Base-by-base conservation (phyloP, 1,284 basidiomycete genomes). In the Rhodofomes roseus region DNA sequence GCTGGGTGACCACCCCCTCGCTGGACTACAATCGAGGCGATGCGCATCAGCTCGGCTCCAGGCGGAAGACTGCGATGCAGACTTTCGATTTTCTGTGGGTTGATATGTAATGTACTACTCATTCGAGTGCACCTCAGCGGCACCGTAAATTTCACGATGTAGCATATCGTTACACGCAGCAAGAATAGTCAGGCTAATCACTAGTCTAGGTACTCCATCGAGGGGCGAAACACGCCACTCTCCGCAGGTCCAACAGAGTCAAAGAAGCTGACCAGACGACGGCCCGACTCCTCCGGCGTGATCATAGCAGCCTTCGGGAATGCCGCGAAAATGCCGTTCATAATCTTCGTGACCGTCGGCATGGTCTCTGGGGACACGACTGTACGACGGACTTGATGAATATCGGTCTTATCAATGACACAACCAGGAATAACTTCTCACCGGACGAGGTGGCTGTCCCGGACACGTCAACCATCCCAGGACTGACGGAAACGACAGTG, bases 401-500 rank as follows among this genome's bases (percentile, higher is more conserved):
- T 4, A 34, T 34, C 4, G 11, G 11, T 11, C 31, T 34, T 34
- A n/a, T 34, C 31, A 34, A 11, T 34, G 31, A 11, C 5, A 11
- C 31, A 4, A 5, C 4, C 31, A 4, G 11, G 31, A 25, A 23
- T 44, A 23, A n/a, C n/a, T n/a, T n/a, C n/a, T n/a, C n/a, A 1
- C 43, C 40, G 18, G 7, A 7, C 7, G 8, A 4, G 8, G 43
- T 44, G 22, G 46, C 18, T 23, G 53, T 54, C 2, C 6, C 20
- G 8, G 54, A 55, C 12, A 43, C 40, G 56, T 75, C 63, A 14
- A 78, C 77, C 4, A 75, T 25, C 5, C 77, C 78, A 0, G 78
- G 77, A 53, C 69, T 69, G 48, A 78, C 54, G 3, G 74, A 64
- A 12, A 77, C 63, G 65, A 77, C 74, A 0, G 70, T 57, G 56